These are phyloP conservation scores for Proteromonas lacertae DNA, from an alignment of 352 stramenopile genomes.

Conservation along the genomic window DNA sequence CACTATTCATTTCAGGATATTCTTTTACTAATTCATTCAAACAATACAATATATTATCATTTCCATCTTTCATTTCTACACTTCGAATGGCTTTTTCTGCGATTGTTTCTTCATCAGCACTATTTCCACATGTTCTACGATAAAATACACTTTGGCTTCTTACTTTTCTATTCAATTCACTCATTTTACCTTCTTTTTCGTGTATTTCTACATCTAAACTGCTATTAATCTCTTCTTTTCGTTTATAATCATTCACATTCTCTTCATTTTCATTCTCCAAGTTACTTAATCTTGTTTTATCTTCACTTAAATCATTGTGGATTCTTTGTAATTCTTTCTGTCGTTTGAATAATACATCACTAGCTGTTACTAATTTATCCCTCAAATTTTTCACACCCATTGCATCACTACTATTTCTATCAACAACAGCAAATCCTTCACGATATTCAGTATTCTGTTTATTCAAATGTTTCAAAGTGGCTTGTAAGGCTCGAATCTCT, in stretches of 20 bases:
- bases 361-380: conserved; percentile 32
- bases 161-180: conserved; percentile 6
- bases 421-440: conserved; percentile 37
- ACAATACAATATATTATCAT: conserved; percentile 31
- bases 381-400: conserved; percentile 40
- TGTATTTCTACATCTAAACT: conserved; percentile 14
- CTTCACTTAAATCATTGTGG: conserved; percentile 28
- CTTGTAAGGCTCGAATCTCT: conserved; percentile 56
- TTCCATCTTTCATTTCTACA: conserved; percentile 1
- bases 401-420: conserved; percentile 20
- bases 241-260: conserved; percentile 12
- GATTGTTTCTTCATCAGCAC: conserved; percentile 5
- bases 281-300: conserved; percentile 12
- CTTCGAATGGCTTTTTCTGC: conserved; percentile 1
- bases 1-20: conserved; percentile 56
- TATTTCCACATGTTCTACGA: conserved; percentile 1
- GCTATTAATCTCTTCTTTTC: conserved; percentile 6
- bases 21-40: conserved; percentile 53
- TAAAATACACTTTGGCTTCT: conserved; percentile 3
- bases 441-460: conserved; percentile 62
- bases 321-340: conserved; percentile 64
- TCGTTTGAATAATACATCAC: conserved; percentile 37
- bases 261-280: conserved; percentile 8
- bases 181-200: conserved; percentile 5
- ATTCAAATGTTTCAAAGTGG: conserved; percentile 56